Percentiles rank a stretch among this genome's conserved stretches.
Evolutionary conservation across 495 filamentous ascomycete species (phyloP).

Genomic region (Jackrogersella multiformis): DNA sequence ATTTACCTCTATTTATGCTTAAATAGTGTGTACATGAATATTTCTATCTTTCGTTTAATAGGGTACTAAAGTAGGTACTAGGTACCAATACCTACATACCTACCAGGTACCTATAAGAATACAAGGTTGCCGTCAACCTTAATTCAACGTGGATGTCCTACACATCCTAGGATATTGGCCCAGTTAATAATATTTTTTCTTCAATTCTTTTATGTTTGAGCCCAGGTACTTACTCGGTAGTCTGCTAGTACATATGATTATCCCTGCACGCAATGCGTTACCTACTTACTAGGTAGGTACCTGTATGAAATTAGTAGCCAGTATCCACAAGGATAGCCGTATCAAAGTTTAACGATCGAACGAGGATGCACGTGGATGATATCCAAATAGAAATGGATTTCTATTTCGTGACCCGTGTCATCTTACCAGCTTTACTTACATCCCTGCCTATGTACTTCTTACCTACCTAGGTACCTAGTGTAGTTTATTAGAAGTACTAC

Average conservation of each 20-base stretch:
- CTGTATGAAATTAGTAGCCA: background rate
- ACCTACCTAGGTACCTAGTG: no score
- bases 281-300: background rate
- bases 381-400: slow-evolving; percentile 7
- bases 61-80: background rate
- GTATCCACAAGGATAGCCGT: background rate
- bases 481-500: no score
- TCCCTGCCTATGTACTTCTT: slow-evolving; percentile 1
- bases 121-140: slow-evolving; percentile 6
- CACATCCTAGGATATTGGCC: background rate
- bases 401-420: slow-evolving; percentile 42
- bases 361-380: slow-evolving; percentile 14
- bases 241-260: no score
- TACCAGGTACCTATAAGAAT: background rate
- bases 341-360: slow-evolving; percentile 20
- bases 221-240: background rate
- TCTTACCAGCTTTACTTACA: slow-evolving; percentile 24
- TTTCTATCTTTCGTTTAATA: no score
- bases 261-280: background rate
- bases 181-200: slow-evolving; percentile 25
- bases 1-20: no score
- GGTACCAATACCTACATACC: background rate
- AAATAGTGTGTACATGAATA: no score
- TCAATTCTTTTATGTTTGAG: background rate
- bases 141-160: background rate